Evolutionary conservation across 768 basidiomycete species (phyloP), one percentile per base, ranked within the genome.

Genomic region (Clathrus columnatus): DNA sequence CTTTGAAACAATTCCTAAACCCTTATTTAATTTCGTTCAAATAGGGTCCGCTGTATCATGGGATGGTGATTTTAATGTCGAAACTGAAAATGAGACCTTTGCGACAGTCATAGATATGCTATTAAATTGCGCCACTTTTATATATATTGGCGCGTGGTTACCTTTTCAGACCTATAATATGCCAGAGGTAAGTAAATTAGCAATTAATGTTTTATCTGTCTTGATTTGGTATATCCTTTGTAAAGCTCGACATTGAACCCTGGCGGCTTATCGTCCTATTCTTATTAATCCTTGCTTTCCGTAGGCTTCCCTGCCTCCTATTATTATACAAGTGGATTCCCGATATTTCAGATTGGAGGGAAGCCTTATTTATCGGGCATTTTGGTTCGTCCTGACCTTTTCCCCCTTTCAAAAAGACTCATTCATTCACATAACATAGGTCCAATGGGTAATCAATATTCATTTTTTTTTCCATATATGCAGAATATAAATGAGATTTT

Each of bases 281-380:
- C 61, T 62, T 92, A 36, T 70, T 72, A 1, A 83, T 96, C 48
- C 70, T 96, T 46, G 60, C 81, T 7, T 67, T 97, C 29, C 81
- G 96, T 23, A 79, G 95, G 11, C 83, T 97, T 24, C 94, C 94
- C 0, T 70, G 81, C 14, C 74, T 97, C 46, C 69, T 96, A 51
- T 62, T 82, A 2, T 72, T 96, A 2, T 93, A 94, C 63, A 79
- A 71, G 57, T 90, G 82, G 77, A 80, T 96, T 14, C 95, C 94
- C 0, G 94, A 97, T 67, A 88, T 97, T 61, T 67, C 69, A 36
- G 83, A 79, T 20, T 88, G 91, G 83, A 75, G 79, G 45, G 91
- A 97, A 69, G 94, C 95, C 0, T 60, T 92, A 4, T 96, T 98
- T 66, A 82, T 79, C 4, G 95, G 95, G 2, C 93, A 96, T 73